Evolutionary conservation across 2,329 filamentous ascomycete genomes (phyloP).

Genomic region (Colletotrichum coccodes): DNA sequence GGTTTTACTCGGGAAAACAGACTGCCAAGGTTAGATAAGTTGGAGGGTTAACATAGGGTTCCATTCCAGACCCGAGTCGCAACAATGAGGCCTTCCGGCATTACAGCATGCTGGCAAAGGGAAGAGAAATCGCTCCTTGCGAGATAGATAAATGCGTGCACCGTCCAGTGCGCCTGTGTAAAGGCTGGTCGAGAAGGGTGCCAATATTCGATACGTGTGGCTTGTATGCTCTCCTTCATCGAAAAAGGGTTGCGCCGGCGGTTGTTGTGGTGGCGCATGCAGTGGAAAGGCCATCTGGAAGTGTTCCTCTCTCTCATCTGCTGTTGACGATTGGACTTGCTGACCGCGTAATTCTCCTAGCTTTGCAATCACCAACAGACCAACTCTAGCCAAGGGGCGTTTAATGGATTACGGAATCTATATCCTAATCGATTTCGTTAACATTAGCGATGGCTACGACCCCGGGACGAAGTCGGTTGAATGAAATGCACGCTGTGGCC

Average conservation of each 20-base stretch:
- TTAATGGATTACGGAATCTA: slow-evolving; percentile 51
- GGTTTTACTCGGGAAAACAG: slow-evolving; percentile 47
- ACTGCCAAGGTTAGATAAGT: slow-evolving; percentile 41
- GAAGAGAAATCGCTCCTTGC: slow-evolving; percentile 43
- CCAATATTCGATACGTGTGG: slow-evolving; percentile 48
- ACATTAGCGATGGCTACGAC: slow-evolving; percentile 39
- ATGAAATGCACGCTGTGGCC: slow-evolving; percentile 48
- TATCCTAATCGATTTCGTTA: slow-evolving; percentile 49
- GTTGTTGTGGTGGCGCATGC: slow-evolving; percentile 48
- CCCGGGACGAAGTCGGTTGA: slow-evolving; percentile 47
- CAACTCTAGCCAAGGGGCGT: slow-evolving; percentile 42
- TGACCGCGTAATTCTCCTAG: slow-evolving; percentile 30
- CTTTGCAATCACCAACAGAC: slow-evolving; percentile 51
- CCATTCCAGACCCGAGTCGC: too few species aligned
- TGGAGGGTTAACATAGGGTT: slow-evolving; percentile 47
- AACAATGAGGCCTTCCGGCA: too few species aligned
- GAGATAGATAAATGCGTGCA: slow-evolving; percentile 51
- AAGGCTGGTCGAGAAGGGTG: slow-evolving; percentile 43
- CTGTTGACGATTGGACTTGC: neutral
- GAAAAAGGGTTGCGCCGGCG: slow-evolving; percentile 48
- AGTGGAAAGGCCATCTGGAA: slow-evolving; percentile 56
- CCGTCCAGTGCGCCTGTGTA: slow-evolving; percentile 46
- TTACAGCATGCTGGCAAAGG: neutral
- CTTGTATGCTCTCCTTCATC: slow-evolving; percentile 54
- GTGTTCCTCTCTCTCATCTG: slow-evolving; percentile 26